These are phyloP conservation scores for Coemansia sp. DNA, from an alignment of 192 early-diverging fungal species.

Conservation along the genomic window DNA sequence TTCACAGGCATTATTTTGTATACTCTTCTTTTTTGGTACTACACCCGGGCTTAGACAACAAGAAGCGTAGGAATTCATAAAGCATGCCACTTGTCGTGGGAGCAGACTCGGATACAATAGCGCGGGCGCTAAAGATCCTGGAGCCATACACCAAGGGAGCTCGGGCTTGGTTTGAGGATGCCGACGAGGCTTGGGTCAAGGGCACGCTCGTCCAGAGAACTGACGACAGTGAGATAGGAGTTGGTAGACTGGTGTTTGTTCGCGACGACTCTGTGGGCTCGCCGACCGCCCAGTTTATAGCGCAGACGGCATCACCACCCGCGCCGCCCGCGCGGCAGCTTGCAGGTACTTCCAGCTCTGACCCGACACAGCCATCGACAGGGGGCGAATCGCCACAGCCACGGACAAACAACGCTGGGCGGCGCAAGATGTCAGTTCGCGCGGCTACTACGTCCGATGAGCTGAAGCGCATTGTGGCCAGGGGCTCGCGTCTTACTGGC, in stretches of 20 bases:
- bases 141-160: slow-evolving; percentile 72
- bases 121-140: slow-evolving; percentile 52
- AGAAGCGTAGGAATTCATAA: not conserved
- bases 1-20: not conserved
- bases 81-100: slow-evolving; percentile 26
- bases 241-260: slow-evolving; percentile 44
- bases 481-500: slow-evolving; percentile 49
- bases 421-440: slow-evolving; percentile 21
- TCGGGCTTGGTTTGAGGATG: slow-evolving; percentile 87
- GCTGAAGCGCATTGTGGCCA: slow-evolving; percentile 33
- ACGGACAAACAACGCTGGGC: not conserved
- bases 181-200: slow-evolving; percentile 81
- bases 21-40: not conserved
- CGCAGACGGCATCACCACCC: slow-evolving; percentile 29
- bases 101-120: slow-evolving; percentile 33
- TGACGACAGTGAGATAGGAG: slow-evolving; percentile 35
- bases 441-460: slow-evolving; percentile 34
- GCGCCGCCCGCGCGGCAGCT: slow-evolving; percentile 8
- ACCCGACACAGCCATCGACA: slow-evolving; percentile 1
- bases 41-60: not conserved
- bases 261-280: slow-evolving; percentile 34
- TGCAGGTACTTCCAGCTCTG: not conserved
- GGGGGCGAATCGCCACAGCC: not conserved
- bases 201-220: slow-evolving; percentile 55
- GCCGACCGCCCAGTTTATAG: slow-evolving; percentile 36